Conservation (phyloP, 176 grass and related monocot species). For the Oryza nivara region DNA sequence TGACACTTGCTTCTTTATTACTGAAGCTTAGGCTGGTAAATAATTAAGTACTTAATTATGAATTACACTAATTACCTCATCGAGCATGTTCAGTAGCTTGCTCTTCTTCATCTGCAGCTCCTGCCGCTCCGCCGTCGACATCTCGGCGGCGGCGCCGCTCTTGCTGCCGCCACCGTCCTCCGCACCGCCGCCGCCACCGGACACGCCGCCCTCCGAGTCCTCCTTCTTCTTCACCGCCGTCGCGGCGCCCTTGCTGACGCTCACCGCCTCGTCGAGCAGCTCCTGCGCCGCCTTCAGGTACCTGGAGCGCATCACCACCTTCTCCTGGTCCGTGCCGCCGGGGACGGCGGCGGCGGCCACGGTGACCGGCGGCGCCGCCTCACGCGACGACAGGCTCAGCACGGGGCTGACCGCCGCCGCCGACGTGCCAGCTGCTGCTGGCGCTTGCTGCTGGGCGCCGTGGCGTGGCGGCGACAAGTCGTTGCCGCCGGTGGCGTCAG, state of each 20-base stretch:
- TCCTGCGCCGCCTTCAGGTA: slow-evolving; percentile 82
- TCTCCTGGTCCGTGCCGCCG: slow-evolving; percentile 21
- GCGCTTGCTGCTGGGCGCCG: slow-evolving; percentile 43
- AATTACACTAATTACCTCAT: slow-evolving; percentile 54
- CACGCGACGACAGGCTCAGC: slow-evolving; percentile 71
- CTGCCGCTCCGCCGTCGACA: slow-evolving; percentile 73
- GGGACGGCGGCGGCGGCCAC: slow-evolving; percentile 26
- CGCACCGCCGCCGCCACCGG: slow-evolving; percentile 28
- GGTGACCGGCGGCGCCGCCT: slow-evolving; percentile 48
- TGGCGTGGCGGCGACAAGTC: slow-evolving; percentile 29
- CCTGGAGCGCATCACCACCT: slow-evolving; percentile 64
- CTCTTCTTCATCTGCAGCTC: slow-evolving; percentile 93
- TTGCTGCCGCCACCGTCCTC: slow-evolving; percentile 24
- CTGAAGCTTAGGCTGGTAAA: not conserved
- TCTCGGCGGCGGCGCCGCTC: slow-evolving; percentile 32
- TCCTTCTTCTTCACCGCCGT: slow-evolving; percentile 47
- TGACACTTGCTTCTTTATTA: not conserved
- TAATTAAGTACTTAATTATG: not conserved
- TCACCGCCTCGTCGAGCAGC: slow-evolving; percentile 78
- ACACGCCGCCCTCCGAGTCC: slow-evolving; percentile 21
- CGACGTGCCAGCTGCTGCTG: not conserved
- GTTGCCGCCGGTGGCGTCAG: not conserved
- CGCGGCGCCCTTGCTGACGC: slow-evolving; percentile 55
- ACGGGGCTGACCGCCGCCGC: slow-evolving; percentile 35
- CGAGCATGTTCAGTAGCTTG: slow-evolving; percentile 87